Evolutionary conservation across 2,329 filamentous ascomycete genomes (phyloP), one percentile per base, ranked within the genome.

Genomic region (Hypoxylon sp.): DNA sequence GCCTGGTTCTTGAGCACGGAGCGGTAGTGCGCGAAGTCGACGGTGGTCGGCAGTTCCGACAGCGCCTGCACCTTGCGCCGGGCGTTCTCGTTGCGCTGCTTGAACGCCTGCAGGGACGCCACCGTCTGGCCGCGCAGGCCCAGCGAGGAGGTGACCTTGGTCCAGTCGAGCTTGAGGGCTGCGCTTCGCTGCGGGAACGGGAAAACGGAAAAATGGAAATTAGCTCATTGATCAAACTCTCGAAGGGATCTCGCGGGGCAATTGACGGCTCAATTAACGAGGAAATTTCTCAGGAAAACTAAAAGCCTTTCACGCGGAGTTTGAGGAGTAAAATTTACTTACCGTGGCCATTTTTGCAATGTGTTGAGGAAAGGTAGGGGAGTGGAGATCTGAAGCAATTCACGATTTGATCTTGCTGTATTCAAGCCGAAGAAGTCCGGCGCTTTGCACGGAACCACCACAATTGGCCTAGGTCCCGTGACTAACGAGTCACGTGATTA

Each of bases 121-220:
- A 93, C 94, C 76, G 96, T 99, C 86, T 94, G 93, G 82, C 96
- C 96, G 83, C 93, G 93, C 83, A 99, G 94, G 83, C 95, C 95
- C 79, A 99, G 94, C 80, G 95, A 97, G 85, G 89, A 90, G 84
- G 92, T 92, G 80, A 99, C 90, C 87, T 97, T 96, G 86, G 90
- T 90, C 96, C 96, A 99, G 91, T 99, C 96, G 88, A 99, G 90
- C 90, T 98, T 99, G 85, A 97, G 90, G 84, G 95, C 94, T 88
- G 95, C 94, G 90, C 94, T 97, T 89, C 94, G 92, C 95, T 98
- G 29, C 1, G 35, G 83, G 82, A 69, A 9, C 29, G 65, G 63
- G 48, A 55, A 55, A 59, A 68, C 74, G 63, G 72, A 74, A 66
- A 64, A 50, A 68, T 75, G 74, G 79, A 85, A 87, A 87, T 88